Percentiles rank a stretch among this genome's conserved stretches.
These are phyloP conservation scores for Ustilago trichophora DNA, from an alignment of 1,284 basidiomycete species.

Conservation along the genomic window DNA sequence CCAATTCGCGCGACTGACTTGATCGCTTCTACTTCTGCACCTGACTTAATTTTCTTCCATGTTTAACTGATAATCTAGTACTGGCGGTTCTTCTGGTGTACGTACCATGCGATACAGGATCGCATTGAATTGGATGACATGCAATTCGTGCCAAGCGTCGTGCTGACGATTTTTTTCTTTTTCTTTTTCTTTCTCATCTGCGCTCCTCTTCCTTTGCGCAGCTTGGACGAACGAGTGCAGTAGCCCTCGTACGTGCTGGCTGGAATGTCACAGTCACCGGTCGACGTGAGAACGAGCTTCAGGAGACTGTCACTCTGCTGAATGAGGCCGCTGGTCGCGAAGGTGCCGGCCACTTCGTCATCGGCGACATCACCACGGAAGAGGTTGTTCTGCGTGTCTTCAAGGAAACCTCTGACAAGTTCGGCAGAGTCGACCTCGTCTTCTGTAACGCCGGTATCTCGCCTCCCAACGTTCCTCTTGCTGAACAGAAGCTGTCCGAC, in stretches of 20 bases:
- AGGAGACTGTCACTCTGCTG: constrained; percentile 26
- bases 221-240: constrained; percentile 48
- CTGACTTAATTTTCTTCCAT: no score
- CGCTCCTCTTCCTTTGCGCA: no score
- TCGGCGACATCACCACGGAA: constrained; percentile 51
- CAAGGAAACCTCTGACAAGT: constrained; percentile 31
- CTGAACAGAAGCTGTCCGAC: constrained; percentile 44
- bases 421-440: constrained; percentile 49
- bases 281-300: constrained; percentile 34
- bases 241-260: constrained; percentile 48
- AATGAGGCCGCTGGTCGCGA: constrained; percentile 21
- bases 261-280: constrained; percentile 57
- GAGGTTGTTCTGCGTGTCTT: constrained; percentile 41
- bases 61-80: constrained; percentile 2
- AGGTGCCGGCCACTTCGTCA: constrained; percentile 16
- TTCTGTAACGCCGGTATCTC: constrained; percentile 58
- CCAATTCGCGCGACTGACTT: no score
- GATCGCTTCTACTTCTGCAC: no score
- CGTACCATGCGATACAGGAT: no score
- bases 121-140: no score
- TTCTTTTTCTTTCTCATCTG: not conserved
- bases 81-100: constrained; percentile 46
- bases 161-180: not conserved
- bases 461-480: constrained; percentile 45
- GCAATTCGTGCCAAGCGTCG: no score